A percentile compares a stretch with the other conserved stretches of the same genome.
Conservation (phyloP, 169 alveolate species). For the Cyclospora cayetanensis region DNA sequence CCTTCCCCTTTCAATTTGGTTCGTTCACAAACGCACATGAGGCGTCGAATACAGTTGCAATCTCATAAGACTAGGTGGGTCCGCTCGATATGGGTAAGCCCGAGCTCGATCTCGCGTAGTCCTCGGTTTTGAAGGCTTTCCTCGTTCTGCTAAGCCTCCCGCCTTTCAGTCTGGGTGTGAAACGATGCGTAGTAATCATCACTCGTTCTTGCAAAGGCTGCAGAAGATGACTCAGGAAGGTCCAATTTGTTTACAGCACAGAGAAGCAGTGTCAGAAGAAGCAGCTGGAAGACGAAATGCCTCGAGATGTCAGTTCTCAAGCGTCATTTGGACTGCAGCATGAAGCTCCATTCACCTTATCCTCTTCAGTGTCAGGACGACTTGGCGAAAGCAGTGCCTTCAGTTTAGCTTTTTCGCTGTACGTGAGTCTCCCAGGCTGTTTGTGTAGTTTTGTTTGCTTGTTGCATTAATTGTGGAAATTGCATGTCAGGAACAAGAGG, state of each 20-base stretch:
- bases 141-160: too few species aligned
- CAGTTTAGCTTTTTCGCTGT: neutral
- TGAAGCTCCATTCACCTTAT: neutral
- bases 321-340: neutral
- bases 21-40: too few species aligned
- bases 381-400: neutral
- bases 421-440: neutral
- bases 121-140: too few species aligned
- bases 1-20: too few species aligned
- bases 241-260: neutral
- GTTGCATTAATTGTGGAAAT: too few species aligned
- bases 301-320: too few species aligned
- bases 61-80: too few species aligned
- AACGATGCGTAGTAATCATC: neutral
- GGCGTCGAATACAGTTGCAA: too few species aligned
- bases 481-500: neutral
- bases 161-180: neutral
- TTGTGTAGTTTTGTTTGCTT: too few species aligned
- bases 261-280: neutral
- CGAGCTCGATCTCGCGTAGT: too few species aligned
- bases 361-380: neutral
- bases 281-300: neutral
- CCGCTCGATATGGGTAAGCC: too few species aligned
- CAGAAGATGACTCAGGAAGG: neutral
- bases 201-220: neutral